Evolutionary conservation across 176 grass and related monocot genomes (phyloP).

Genomic region (Bromus sterilis): DNA sequence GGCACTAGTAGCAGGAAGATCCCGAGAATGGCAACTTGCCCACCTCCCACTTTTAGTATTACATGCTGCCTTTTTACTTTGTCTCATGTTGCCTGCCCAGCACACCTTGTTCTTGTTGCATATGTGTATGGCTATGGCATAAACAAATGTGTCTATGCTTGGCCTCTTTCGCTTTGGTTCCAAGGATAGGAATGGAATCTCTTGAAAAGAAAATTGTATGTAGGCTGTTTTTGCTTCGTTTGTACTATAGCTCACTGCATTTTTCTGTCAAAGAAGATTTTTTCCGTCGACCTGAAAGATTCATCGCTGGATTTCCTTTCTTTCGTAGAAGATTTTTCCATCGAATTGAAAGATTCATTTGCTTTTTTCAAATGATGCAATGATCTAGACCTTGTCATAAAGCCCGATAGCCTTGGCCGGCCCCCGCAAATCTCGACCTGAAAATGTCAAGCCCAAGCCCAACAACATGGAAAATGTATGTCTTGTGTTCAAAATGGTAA

Average conservation of each 20-base stretch:
- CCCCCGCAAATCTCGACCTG: not conserved
- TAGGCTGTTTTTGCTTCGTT: not conserved
- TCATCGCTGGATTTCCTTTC: not conserved
- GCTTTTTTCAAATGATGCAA: not conserved
- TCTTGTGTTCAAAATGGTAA: too few species aligned
- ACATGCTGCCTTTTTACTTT: not conserved
- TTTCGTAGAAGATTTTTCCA: not conserved
- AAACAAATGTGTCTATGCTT: not conserved
- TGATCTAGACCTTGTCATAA: not conserved
- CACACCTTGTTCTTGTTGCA: not conserved
- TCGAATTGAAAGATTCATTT: not conserved
- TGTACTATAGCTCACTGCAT: not conserved
- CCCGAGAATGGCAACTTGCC: conserved; percentile 11
- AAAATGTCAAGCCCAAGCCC: not conserved
- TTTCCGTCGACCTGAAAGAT: not conserved
- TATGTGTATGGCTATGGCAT: not conserved
- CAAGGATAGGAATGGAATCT: not conserved
- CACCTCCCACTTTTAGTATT: not conserved
- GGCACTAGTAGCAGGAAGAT: not conserved
- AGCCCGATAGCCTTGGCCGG: too few species aligned
- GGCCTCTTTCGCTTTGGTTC: not conserved
- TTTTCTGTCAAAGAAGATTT: not conserved
- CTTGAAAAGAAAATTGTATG: not conserved
- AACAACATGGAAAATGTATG: too few species aligned
- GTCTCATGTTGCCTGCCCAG: conserved; percentile 17